Conservation (phyloP, 2,329 filamentous ascomycete genomes). For the Diplodia mutila region DNA sequence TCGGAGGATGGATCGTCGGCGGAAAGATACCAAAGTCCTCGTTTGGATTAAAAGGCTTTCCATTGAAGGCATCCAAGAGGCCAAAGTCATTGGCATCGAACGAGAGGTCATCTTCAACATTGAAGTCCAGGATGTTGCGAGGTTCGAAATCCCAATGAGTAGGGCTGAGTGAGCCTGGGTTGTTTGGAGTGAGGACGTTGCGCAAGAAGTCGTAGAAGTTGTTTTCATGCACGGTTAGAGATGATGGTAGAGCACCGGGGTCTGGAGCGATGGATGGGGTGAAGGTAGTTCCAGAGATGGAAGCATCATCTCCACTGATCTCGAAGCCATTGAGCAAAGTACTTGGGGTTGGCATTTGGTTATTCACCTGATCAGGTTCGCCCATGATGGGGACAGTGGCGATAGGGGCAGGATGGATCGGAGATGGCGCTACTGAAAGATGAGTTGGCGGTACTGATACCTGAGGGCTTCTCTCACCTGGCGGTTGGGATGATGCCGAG, state of each 20-base stretch:
- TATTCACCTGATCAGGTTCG: constrained; percentile 19
- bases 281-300: constrained; percentile 1
- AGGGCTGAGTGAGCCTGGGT: constrained; percentile 9
- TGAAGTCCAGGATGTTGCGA: constrained; percentile 50
- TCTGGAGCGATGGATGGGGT: constrained; percentile 13
- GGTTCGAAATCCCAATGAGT: constrained; percentile 35
- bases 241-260: neutral
- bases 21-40: constrained; percentile 4
- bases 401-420: neutral
- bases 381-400: neutral
- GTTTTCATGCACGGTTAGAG: constrained; percentile 13
- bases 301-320: constrained; percentile 21
- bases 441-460: neutral
- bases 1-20: neutral
- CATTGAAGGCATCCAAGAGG: constrained; percentile 51
- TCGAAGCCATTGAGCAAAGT: constrained; percentile 24
- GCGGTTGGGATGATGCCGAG: constrained; percentile 37
- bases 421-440: neutral
- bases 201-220: constrained; percentile 25
- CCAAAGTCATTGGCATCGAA: constrained; percentile 51
- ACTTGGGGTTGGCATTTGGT: constrained; percentile 21
- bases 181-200: constrained; percentile 20
- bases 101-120: constrained; percentile 50
- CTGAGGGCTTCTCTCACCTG: neutral
- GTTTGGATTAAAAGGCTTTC: constrained; percentile 44